Evolutionary conservation across 2,329 filamentous ascomycete species (phyloP).

Genomic region (Fusarium nisikadoi): DNA sequence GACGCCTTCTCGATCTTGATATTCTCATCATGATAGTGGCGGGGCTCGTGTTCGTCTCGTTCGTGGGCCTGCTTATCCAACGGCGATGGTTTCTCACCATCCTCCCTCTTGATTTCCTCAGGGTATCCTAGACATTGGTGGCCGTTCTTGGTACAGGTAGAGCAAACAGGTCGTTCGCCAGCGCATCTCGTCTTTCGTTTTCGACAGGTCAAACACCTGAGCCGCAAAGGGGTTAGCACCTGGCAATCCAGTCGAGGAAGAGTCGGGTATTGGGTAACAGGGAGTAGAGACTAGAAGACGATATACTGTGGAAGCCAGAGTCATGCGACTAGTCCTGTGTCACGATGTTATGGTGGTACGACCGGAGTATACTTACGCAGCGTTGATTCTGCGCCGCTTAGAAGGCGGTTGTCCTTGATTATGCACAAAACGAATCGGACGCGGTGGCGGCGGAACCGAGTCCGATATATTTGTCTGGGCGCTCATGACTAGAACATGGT

Average conservation of each 20-base stretch:
- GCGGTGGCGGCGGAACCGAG: slow-evolving; percentile 55
- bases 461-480: slow-evolving; percentile 56
- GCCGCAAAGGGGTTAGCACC: slow-evolving; percentile 31
- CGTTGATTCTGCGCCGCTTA: slow-evolving; percentile 81
- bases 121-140: slow-evolving; percentile 76
- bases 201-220: slow-evolving; percentile 64
- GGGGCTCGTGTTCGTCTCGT: slow-evolving; percentile 43
- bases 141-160: slow-evolving; percentile 77
- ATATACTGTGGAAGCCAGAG: neutral
- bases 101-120: slow-evolving; percentile 61
- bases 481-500: slow-evolving; percentile 59
- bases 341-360: neutral
- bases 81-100: slow-evolving; percentile 38
- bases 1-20: slow-evolving; percentile 47
- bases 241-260: neutral
- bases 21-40: slow-evolving; percentile 51
- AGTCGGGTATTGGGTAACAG: neutral
- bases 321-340: neutral
- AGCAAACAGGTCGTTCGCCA: slow-evolving; percentile 76
- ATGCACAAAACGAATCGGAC: slow-evolving; percentile 81
- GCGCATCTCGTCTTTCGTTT: slow-evolving; percentile 81
- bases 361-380: slow-evolving; percentile 68
- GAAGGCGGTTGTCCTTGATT: slow-evolving; percentile 84
- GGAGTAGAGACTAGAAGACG: neutral
- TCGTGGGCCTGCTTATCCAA: slow-evolving; percentile 21